Conservation (phyloP, 495 filamentous ascomycete species). For the Trichocladium antarcticum region DNA sequence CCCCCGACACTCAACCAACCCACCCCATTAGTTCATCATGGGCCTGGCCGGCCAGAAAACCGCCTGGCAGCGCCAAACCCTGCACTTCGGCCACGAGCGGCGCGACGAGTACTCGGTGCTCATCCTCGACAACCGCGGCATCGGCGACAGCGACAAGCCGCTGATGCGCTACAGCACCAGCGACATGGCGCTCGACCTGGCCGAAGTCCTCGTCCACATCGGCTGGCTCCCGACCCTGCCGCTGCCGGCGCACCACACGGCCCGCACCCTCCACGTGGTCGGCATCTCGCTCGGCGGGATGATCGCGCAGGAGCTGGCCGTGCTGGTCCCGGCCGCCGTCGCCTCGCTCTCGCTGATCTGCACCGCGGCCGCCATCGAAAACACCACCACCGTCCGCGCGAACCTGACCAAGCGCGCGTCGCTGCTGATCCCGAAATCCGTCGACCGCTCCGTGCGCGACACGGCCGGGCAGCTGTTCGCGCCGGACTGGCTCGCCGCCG, state of each 20-base stretch:
- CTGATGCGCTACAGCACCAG: constrained; percentile 55
- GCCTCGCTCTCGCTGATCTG: constrained; percentile 56
- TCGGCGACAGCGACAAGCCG: constrained; percentile 68
- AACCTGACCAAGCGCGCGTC: constrained; percentile 57
- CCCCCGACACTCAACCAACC: constrained; percentile 3
- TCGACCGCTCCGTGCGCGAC: constrained; percentile 41
- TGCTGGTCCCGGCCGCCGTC: constrained; percentile 50
- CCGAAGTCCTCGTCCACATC: constrained; percentile 58
- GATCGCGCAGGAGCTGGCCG: constrained; percentile 74
- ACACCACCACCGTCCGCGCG: constrained; percentile 43
- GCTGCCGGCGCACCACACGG: constrained; percentile 5
- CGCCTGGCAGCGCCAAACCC: constrained; percentile 65
- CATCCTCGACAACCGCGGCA: constrained; percentile 69
- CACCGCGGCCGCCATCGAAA: constrained; percentile 61
- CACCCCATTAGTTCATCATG: constrained; percentile 45
- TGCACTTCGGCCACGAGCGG: constrained; percentile 63
- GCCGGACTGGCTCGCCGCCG: constrained; percentile 44
- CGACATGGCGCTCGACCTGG: constrained; percentile 63
- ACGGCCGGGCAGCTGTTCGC: constrained; percentile 52
- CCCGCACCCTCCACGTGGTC: constrained; percentile 52
- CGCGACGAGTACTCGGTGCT: constrained; percentile 56
- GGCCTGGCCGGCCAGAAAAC: constrained; percentile 51
- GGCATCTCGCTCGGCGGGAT: constrained; percentile 75
- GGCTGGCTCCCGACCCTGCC: constrained; percentile 46
- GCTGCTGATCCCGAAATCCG: constrained; percentile 56